phyloP scores from a whole-genome alignment of 2,329 filamentous ascomycete genomes.

The Chrysoporthe cubensis region DNA sequence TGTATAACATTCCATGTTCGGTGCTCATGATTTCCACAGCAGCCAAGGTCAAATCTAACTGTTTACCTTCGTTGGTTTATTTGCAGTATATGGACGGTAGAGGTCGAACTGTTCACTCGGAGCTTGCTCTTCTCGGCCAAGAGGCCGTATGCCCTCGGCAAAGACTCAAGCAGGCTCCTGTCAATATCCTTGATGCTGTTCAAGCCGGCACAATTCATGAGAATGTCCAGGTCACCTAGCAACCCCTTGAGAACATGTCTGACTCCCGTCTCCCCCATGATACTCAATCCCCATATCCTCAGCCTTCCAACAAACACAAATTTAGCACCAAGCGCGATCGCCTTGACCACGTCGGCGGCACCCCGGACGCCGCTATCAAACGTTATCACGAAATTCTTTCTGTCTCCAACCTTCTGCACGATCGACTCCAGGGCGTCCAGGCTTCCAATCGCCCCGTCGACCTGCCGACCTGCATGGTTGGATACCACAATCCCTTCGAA shows the following conservation, averaged over 20 bases:
- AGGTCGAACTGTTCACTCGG: neutral
- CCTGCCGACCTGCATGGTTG: slow-evolving; percentile 62
- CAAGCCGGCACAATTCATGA: slow-evolving; percentile 63
- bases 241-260: slow-evolving; percentile 65
- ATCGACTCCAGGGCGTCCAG: slow-evolving; percentile 65
- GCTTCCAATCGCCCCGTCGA: slow-evolving; percentile 63
- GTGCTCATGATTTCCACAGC: too few relatives aligned
- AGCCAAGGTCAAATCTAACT: too few relatives aligned
- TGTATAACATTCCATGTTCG: too few relatives aligned
- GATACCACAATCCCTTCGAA: slow-evolving; percentile 65
- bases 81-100: too few relatives aligned
- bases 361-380: slow-evolving; percentile 63
- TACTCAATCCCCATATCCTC: slow-evolving; percentile 63
- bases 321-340: slow-evolving; percentile 62
- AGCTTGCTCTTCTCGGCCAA: slow-evolving; percentile 28
- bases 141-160: slow-evolving; percentile 40
- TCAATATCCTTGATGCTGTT: slow-evolving; percentile 57
- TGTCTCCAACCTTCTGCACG: slow-evolving; percentile 44
- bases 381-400: slow-evolving; percentile 49
- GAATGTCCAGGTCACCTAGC: slow-evolving; percentile 64
- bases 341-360: slow-evolving; percentile 63
- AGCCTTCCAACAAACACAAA: slow-evolving; percentile 65
- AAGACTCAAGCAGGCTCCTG: slow-evolving; percentile 44
- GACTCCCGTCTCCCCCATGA: slow-evolving; percentile 64
- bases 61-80: too few relatives aligned